Evolutionary conservation across 805 yeast genomes (phyloP), one percentile per base, ranked within the genome.

Genomic region (Starmera amethionina): DNA sequence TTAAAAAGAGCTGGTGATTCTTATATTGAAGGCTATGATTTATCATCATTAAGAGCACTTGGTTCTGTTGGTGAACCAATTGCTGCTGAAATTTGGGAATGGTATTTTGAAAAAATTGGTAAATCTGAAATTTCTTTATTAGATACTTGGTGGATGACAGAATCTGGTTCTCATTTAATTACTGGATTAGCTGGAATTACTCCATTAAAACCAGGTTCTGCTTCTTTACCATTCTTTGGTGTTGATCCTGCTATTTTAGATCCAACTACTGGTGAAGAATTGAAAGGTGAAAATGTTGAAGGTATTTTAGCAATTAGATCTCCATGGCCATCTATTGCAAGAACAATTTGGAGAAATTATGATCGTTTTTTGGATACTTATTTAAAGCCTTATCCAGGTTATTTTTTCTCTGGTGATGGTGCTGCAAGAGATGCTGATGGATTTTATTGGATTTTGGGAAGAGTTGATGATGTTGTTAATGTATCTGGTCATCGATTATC

Each of bases 31-130:
- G 78, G 82, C 51, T 87, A 81, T 60, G 93, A 88, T 60, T 75
- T 88, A 48, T 75, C 82, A 16, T 79, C 94, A n/a, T 65, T 93
- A 56, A 82, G 97, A 63, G 87, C 88, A 16, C 72, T 90, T 49
- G 98, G 98, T 44, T 86, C 97, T 14, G 98, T 90, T 38, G 98
- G 98, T 62, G 98, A 93, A 70, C 97, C 98, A 51, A 90, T 90
- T 62, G 94, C 97, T 36, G 87, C 95, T 44, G 98, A 93, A 62
- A 79, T 93, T 51, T 93, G 97, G 97, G 94, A 87, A 62, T 93
- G 98, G 98, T 93, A 93, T 67, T 78, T 84, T 61, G 90, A 85
- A 54, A 76, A 84, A 61, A 80, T 93, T 54, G 98, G 98, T 58
- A 82, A 88, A 55, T 78, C 79, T 44, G 74, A 85, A 59, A 85